Evolutionary conservation across 2,329 filamentous ascomycete species (phyloP).

Genomic region (Colletotrichum truncatum): DNA sequence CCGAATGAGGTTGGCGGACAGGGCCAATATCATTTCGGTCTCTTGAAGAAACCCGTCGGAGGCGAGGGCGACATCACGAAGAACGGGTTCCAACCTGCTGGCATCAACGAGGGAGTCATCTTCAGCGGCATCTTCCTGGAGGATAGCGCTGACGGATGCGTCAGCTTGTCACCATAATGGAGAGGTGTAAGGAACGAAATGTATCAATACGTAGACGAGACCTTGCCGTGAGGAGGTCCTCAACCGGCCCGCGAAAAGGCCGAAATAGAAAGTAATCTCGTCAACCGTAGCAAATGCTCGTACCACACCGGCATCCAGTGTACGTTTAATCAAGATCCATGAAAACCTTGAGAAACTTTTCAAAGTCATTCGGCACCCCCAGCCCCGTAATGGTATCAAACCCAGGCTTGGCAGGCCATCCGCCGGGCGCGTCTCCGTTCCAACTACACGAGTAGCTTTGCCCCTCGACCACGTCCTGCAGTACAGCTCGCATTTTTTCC

Average conservation of each 20-base stretch:
- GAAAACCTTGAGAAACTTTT: conserved; percentile 38
- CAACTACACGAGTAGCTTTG: conserved; percentile 51
- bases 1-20: conserved; percentile 62
- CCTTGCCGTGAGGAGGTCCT: neutral
- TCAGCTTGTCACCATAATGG: conserved; percentile 14
- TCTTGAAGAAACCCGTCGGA: conserved; percentile 67
- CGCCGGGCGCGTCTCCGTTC: conserved; percentile 42
- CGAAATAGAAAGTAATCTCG: no score
- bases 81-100: conserved; percentile 56
- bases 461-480: conserved; percentile 53
- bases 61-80: conserved; percentile 53
- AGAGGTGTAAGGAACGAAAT: neutral
- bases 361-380: conserved; percentile 55
- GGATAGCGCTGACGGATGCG: conserved; percentile 46
- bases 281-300: no score
- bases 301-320: no score
- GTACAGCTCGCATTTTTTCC: conserved; percentile 41
- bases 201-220: neutral
- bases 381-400: conserved; percentile 62
- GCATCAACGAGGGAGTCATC: conserved; percentile 61
- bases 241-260: no score
- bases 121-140: conserved; percentile 64
- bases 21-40: conserved; percentile 70
- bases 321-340: neutral
- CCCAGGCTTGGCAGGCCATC: conserved; percentile 55